Conservation (phyloP, 148 eudicot species). For the Selenicereus undatus region DNA sequence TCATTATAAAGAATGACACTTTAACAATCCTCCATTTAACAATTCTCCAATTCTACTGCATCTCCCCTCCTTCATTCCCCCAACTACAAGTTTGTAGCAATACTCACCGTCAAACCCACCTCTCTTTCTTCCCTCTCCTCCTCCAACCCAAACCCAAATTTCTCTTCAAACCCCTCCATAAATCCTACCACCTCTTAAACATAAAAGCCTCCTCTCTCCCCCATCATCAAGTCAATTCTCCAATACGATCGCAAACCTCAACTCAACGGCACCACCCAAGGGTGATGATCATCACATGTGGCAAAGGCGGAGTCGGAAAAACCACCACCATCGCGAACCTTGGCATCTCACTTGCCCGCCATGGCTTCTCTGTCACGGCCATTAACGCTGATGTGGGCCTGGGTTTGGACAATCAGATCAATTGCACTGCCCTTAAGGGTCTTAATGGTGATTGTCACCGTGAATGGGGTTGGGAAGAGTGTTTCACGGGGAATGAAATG, state of each 20-base stretch:
- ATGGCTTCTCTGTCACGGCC: constrained; percentile 87
- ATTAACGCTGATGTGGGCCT: constrained; percentile 95
- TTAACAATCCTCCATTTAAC: neutral
- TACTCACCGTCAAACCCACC: constrained; percentile 16
- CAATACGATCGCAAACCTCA: constrained; percentile 83
- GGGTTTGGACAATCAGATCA: too few species aligned
- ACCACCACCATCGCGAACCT: constrained; percentile 94
- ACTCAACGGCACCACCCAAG: constrained; percentile 71
- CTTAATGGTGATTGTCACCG: too few species aligned
- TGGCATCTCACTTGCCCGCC: constrained; percentile 89
- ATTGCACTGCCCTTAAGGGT: too few species aligned
- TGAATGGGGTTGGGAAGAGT: too few species aligned
- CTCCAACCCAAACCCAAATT: constrained; percentile 12
- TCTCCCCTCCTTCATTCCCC: neutral
- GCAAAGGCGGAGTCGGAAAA: constrained; percentile 96
- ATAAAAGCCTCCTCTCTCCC: too few species aligned
- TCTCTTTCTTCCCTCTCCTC: constrained; percentile 15
- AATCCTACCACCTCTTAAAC: constrained; percentile 7
- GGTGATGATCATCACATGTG: constrained; percentile 91
- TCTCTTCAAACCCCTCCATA: constrained; percentile 20
- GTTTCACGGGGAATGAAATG: too few species aligned
- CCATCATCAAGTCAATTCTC: constrained; percentile 35
- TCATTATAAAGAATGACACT: neutral
- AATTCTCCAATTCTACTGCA: too few species aligned
- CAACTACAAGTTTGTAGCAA: neutral